Evolutionary conservation across 2,329 filamentous ascomycete genomes (phyloP).

Genomic region (Talaromyces sp.): DNA sequence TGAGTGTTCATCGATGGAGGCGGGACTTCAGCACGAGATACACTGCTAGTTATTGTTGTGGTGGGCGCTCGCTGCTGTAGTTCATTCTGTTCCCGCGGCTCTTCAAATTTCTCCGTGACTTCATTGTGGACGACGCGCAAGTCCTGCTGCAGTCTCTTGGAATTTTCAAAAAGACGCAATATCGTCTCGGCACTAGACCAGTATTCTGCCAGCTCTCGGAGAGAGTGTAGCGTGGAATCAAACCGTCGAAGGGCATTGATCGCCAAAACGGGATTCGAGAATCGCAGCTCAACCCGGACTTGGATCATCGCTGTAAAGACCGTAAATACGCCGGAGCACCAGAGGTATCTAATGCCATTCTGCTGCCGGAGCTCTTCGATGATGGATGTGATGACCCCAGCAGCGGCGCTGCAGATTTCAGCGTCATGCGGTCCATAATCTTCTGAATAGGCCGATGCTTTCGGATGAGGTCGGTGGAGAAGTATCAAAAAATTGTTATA

Average conservation of each 20-base stretch:
- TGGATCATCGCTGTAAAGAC: conserved; percentile 44
- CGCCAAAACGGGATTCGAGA: conserved; percentile 40
- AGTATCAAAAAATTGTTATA: conserved; percentile 43
- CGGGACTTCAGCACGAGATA: background rate
- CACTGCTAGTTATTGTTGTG: background rate
- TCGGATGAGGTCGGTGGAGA: conserved; percentile 39
- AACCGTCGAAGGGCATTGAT: conserved; percentile 41
- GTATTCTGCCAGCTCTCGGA: conserved; percentile 36
- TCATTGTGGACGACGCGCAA: conserved; percentile 31
- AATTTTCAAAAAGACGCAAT: conserved; percentile 38
- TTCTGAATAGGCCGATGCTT: conserved; percentile 37
- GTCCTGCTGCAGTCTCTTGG: conserved; percentile 37
- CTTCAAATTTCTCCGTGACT: conserved; percentile 1
- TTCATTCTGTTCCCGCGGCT: background rate
- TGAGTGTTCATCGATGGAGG: background rate
- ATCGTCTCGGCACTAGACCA: conserved; percentile 40
- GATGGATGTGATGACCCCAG: conserved; percentile 40
- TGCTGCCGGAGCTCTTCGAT: conserved; percentile 39
- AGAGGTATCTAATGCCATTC: conserved; percentile 37
- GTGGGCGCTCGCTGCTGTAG: background rate
- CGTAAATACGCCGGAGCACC: conserved; percentile 40
- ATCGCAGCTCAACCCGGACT: conserved; percentile 40
- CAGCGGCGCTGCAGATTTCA: conserved; percentile 41
- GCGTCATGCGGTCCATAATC: conserved; percentile 41
- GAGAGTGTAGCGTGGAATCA: conserved; percentile 36